A percentile compares a stretch with the other conserved stretches of the same genome.
phyloP scores from a whole-genome alignment of 768 basidiomycete genomes.

The Boletus sp. region DNA sequence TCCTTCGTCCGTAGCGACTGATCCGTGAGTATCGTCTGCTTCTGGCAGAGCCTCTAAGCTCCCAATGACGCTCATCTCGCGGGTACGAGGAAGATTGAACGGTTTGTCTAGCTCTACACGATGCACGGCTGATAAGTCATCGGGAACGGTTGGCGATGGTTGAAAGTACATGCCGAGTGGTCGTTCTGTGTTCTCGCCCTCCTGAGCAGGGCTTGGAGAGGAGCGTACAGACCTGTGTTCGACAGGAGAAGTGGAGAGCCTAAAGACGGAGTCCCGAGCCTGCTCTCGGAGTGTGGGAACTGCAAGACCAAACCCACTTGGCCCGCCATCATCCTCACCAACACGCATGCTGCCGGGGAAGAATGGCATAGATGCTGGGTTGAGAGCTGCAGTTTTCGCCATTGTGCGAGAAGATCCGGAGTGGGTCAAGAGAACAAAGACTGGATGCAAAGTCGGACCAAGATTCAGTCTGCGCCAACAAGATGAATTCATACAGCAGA shows the following conservation, averaged over 20 bases:
- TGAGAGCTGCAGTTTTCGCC: slow-evolving; percentile 74
- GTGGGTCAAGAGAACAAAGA: slow-evolving; percentile 24
- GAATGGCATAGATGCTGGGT: slow-evolving; percentile 82
- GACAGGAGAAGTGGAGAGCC: slow-evolving; percentile 56
- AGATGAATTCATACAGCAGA: background rate
- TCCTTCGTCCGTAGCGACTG: slow-evolving; percentile 25
- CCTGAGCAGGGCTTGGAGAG: slow-evolving; percentile 61
- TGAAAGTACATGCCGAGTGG: slow-evolving; percentile 31
- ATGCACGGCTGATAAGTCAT: slow-evolving; percentile 47
- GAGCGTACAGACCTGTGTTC: slow-evolving; percentile 67
- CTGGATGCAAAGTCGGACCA: slow-evolving; percentile 5
- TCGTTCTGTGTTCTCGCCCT: slow-evolving; percentile 25
- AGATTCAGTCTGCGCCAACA: background rate
- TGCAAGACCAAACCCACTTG: slow-evolving; percentile 41
- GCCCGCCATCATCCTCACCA: slow-evolving; percentile 50
- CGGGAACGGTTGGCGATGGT: slow-evolving; percentile 35
- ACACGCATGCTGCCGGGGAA: slow-evolving; percentile 63
- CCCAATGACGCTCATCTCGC: slow-evolving; percentile 50
- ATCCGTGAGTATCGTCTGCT: slow-evolving; percentile 47
- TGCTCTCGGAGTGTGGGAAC: slow-evolving; percentile 45
- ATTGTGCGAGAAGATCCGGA: slow-evolving; percentile 38
- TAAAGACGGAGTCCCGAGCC: slow-evolving; percentile 48
- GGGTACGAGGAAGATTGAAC: slow-evolving; percentile 39
- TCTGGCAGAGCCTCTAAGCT: slow-evolving; percentile 55
- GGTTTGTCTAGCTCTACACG: slow-evolving; percentile 45